phyloP scores from a whole-genome alignment of 768 basidiomycete genomes.

The Galerina sulciceps region DNA sequence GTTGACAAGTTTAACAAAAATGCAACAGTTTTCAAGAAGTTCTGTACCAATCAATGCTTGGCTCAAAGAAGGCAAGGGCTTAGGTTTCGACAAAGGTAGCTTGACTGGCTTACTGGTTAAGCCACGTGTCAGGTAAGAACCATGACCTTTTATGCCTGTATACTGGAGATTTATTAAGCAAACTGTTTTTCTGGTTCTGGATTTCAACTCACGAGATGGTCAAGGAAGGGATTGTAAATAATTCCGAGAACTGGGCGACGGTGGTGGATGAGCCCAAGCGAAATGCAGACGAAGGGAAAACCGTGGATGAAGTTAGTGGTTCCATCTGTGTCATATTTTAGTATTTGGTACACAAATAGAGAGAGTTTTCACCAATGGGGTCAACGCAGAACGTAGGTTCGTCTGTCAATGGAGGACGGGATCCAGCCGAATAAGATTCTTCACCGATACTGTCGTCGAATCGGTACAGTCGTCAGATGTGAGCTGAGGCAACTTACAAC shows the following conservation, averaged over 20 bases:
- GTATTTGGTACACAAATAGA: not conserved
- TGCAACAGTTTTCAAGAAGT: not conserved
- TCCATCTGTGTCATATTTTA: conserved; percentile 54
- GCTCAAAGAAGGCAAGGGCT: conserved; percentile 68
- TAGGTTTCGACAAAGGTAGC: conserved; percentile 66
- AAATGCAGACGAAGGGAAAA: conserved; percentile 89
- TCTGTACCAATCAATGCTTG: conserved; percentile 70
- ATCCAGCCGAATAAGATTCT: conserved; percentile 86
- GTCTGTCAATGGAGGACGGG: conserved; percentile 72
- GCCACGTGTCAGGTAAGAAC: conserved; percentile 72
- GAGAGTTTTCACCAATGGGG: conserved; percentile 73
- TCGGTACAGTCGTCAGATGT: not conserved
- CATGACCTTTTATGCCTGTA: conserved; percentile 77
- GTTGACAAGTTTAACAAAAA: conserved; percentile 2
- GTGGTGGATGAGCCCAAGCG: conserved; percentile 86
- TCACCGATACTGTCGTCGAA: conserved; percentile 79
- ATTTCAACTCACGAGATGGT: conserved; percentile 63
- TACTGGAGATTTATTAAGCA: conserved; percentile 48
- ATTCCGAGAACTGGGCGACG: conserved; percentile 87
- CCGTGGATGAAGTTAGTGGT: conserved; percentile 90
- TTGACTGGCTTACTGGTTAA: conserved; percentile 44
- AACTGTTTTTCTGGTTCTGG: not conserved
- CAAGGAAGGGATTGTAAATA: conserved; percentile 91
- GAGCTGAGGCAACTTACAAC: conserved; percentile 65
- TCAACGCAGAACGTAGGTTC: conserved; percentile 96